Evolutionary conservation across 805 yeast genomes (phyloP).

Genomic region (Osmozyma mogii): DNA sequence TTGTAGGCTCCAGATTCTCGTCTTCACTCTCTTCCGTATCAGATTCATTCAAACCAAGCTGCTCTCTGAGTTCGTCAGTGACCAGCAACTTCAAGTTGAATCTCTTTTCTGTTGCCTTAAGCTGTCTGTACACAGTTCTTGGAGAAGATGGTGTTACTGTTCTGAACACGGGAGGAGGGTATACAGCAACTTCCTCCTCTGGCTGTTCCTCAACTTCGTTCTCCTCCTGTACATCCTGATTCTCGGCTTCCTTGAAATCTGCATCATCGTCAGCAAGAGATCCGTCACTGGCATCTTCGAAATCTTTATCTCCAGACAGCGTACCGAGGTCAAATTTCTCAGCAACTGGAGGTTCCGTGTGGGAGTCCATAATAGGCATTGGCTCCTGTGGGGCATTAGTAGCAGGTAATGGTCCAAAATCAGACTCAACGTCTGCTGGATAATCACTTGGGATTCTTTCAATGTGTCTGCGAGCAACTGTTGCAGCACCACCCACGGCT

Average conservation of each 20-base stretch:
- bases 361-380: neutral
- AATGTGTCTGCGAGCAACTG: constrained; percentile 2
- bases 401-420: neutral
- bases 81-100: constrained; percentile 10
- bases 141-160: constrained; percentile 8
- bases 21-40: too few relatives aligned
- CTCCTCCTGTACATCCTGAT: neutral
- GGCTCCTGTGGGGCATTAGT: neutral
- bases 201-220: constrained; percentile 1
- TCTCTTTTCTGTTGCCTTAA: constrained; percentile 8
- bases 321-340: constrained; percentile 1
- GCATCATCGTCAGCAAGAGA: constrained; percentile 4
- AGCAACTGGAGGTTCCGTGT: neutral
- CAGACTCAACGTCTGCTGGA: constrained; percentile 3
- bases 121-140: constrained; percentile 5
- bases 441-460: constrained; percentile 2
- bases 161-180: constrained; percentile 6
- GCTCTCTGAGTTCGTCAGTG: constrained; percentile 7
- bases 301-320: neutral
- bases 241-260: constrained; percentile 1
- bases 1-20: constrained; percentile 5
- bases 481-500: constrained; percentile 1
- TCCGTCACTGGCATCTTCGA: constrained; percentile 1
- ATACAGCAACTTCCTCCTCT: too few relatives aligned
- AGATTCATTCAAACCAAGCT: too few relatives aligned